phyloP scores from a whole-genome alignment of 768 basidiomycete species.

The Leccinum aurantiacum region DNA sequence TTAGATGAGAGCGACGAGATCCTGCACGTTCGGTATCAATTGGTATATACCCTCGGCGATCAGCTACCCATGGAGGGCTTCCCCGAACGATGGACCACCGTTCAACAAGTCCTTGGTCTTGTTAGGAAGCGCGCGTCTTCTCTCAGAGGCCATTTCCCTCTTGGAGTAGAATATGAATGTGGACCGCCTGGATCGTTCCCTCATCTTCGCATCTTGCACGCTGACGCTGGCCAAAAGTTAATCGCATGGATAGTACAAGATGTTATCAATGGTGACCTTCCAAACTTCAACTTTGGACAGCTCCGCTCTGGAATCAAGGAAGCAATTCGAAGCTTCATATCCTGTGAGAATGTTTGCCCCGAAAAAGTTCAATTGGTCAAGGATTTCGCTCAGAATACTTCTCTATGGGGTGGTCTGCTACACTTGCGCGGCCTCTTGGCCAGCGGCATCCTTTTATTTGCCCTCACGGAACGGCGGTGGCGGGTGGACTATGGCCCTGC shows the following conservation, averaged over 20 bases:
- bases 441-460: conserved; percentile 24
- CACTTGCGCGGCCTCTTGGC: conserved; percentile 35
- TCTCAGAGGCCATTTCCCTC: conserved; percentile 3
- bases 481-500: conserved; percentile 34
- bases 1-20: conserved; percentile 33
- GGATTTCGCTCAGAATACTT: neutral
- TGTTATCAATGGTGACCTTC: neutral
- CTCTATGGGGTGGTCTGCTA: neutral
- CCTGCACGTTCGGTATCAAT: conserved; percentile 46
- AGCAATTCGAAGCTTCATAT: conserved; percentile 13
- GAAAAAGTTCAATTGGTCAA: neutral
- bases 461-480: conserved; percentile 32
- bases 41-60: conserved; percentile 45
- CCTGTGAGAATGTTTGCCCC: neutral
- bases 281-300: neutral
- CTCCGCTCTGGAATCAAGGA: neutral
- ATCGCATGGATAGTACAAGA: conserved; percentile 2
- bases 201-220: conserved; percentile 15
- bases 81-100: neutral
- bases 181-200: conserved; percentile 11
- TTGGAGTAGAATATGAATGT: conserved; percentile 8
- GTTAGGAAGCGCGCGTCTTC: neutral
- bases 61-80: neutral
- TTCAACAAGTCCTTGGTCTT: neutral
- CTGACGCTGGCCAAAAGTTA: conserved; percentile 7